phyloP scores from a whole-genome alignment of 805 yeast species.

The Saccharomycopsis babjevae region DNA sequence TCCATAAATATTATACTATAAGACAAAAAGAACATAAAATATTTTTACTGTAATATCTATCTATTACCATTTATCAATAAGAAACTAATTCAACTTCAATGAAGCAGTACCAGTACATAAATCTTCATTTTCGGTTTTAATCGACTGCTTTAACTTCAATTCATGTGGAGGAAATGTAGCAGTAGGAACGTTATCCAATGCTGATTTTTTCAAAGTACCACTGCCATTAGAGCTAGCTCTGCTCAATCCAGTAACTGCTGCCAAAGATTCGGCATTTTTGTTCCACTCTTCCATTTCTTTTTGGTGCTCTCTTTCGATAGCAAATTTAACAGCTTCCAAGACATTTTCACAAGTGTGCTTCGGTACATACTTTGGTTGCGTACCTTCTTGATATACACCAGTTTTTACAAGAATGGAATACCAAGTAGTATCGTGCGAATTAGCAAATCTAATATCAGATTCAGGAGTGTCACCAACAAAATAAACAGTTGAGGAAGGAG shows the following conservation, averaged over 20 bases:
- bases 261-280: conserved; percentile 17
- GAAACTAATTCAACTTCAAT: not conserved
- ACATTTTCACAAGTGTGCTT: conserved; percentile 65
- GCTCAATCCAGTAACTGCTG: not conserved
- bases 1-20: not conserved
- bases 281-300: conserved; percentile 72
- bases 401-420: conserved; percentile 76
- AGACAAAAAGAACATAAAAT: not conserved
- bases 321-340: conserved; percentile 72
- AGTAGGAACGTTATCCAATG: too few relatives aligned
- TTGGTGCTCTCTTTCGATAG: conserved; percentile 71
- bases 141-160: not conserved
- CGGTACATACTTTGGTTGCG: conserved; percentile 70
- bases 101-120: not conserved
- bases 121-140: not conserved
- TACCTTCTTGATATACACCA: conserved; percentile 77
- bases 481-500: conserved; percentile 79
- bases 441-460: conserved; percentile 79
- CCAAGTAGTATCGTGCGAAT: conserved; percentile 79
- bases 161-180: not conserved
- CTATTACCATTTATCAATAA: not conserved
- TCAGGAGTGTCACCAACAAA: conserved; percentile 90
- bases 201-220: not conserved
- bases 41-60: not conserved
- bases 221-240: not conserved